Base-by-base conservation (phyloP, 257 asterid genomes). In the Gentiana dahurica region DNA sequence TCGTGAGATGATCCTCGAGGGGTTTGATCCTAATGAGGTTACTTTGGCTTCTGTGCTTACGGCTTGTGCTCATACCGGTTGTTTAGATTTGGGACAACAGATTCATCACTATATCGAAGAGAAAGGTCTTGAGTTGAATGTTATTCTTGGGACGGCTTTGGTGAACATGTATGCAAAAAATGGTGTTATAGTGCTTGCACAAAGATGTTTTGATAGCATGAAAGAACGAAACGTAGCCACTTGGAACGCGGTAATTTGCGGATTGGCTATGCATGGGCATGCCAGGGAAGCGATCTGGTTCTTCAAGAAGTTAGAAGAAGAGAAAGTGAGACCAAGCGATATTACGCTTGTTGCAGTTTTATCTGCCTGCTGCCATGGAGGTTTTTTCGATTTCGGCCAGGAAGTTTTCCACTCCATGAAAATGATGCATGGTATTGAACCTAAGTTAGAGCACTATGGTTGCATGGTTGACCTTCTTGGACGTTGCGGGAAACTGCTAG, bases 401-500 rank as follows among this genome's bases (percentile, higher is more conserved):
- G 68, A 62, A 48, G 67, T 84, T 6, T 87, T 87, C 57, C 43
- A 69, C 59, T 74, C 91, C 36, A 82, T 90, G 94, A 66, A 68
- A 49, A 59, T 55, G 61, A 52, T 66, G 38, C 82, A 90, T 50
- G 72, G 80, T 3, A 49, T 81, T 51, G 82, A 77, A 59, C 95
- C 98, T 53, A 84, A 77, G 58, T 36, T 87, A 53, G 82, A 79
- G 88, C 98, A 90, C 60, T 84, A 84, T 43, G 73, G 95, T 48
- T 87, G 98, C 76, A 74, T 84, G 91, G 98, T 79, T 45, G 95
- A 84, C 60, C 72, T 90, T 54, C 82, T 87, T 4, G 98, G 96
- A 53, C 76, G 96, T 50, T 72, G 75, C 37, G 96, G 89, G 13
- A 77, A 72, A 79, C 71, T 90, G 59, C 51, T 64, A 12, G 96